phyloP scores from a whole-genome alignment of 306 rosid species.

The Sicyos baderoa region DNA sequence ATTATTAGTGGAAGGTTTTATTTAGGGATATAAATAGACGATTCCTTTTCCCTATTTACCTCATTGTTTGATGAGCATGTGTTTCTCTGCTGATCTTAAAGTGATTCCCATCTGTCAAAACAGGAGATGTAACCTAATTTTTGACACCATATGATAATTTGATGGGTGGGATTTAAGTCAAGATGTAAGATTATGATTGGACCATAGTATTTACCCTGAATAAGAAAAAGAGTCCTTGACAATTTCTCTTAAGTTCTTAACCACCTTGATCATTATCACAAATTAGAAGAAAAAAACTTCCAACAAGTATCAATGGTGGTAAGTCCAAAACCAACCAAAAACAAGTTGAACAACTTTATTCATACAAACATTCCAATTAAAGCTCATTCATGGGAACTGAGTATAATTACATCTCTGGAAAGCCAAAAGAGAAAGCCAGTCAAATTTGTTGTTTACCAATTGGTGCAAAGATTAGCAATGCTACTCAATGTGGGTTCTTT shows the following conservation, averaged over 20 bases:
- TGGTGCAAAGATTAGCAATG: neutral
- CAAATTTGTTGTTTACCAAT: constrained; percentile 11
- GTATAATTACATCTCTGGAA: constrained; percentile 37
- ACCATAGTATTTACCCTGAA: too few relatives aligned
- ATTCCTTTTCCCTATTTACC: too few relatives aligned
- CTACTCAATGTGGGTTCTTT: constrained; percentile 49
- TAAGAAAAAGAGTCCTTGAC: neutral
- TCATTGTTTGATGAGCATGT: too few relatives aligned
- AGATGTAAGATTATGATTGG: too few relatives aligned
- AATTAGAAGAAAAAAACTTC: neutral
- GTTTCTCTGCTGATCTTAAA: too few relatives aligned
- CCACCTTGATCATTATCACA: constrained; percentile 5
- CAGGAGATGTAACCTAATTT: too few relatives aligned
- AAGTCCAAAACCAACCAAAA: constrained; percentile 12
- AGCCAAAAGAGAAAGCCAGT: constrained; percentile 20
- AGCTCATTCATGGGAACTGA: constrained; percentile 21
- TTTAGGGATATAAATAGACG: too few relatives aligned
- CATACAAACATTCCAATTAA: constrained; percentile 11
- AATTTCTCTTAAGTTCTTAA: neutral
- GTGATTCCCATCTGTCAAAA: too few relatives aligned
- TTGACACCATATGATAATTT: too few relatives aligned
- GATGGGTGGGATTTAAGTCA: too few relatives aligned
- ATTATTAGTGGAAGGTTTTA: too few relatives aligned
- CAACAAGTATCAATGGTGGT: constrained; percentile 2
- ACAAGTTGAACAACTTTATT: constrained; percentile 10